Percentiles rank a stretch among this genome's conserved stretches.
Evolutionary conservation across 164 flowering plant genomes (phyloP).

Genomic region (Vitis vinifera): DNA sequence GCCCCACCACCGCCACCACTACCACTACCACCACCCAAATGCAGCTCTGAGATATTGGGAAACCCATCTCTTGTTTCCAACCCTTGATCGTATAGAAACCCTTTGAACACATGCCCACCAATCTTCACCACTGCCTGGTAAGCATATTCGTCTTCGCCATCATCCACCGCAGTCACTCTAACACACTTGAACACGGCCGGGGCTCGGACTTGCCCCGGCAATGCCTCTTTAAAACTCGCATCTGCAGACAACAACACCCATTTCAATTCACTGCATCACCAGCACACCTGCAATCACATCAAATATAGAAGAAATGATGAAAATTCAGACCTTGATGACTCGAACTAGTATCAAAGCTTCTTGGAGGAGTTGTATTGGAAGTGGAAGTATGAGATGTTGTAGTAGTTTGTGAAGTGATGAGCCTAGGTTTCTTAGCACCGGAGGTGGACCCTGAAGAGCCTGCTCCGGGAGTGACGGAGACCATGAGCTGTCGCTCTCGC

Average conservation of each 20-base stretch:
- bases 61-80: slow-evolving; percentile 53
- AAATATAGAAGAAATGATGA: background rate
- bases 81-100: slow-evolving; percentile 84
- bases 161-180: slow-evolving; percentile 78
- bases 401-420: slow-evolving; percentile 55
- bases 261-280: background rate
- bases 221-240: slow-evolving; percentile 61
- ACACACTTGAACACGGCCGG: slow-evolving; percentile 95
- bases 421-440: slow-evolving; percentile 75
- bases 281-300: background rate
- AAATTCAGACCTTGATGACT: slow-evolving; percentile 68
- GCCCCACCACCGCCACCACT: slow-evolving; percentile 22
- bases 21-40: slow-evolving; percentile 62
- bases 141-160: slow-evolving; percentile 88
- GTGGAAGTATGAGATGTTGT: slow-evolving; percentile 87
- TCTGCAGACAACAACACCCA: slow-evolving; percentile 37
- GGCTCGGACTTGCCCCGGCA: slow-evolving; percentile 81
- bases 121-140: slow-evolving; percentile 90
- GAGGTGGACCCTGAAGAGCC: slow-evolving; percentile 67
- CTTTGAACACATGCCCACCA: slow-evolving; percentile 90
- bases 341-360: slow-evolving; percentile 86
- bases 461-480: slow-evolving; percentile 24
- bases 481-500: slow-evolving; percentile 71
- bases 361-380: slow-evolving; percentile 81
- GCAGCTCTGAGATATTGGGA: slow-evolving; percentile 80